Evolutionary conservation across 441 rosid species (phyloP).

Genomic region (Macaranga tanarius): DNA sequence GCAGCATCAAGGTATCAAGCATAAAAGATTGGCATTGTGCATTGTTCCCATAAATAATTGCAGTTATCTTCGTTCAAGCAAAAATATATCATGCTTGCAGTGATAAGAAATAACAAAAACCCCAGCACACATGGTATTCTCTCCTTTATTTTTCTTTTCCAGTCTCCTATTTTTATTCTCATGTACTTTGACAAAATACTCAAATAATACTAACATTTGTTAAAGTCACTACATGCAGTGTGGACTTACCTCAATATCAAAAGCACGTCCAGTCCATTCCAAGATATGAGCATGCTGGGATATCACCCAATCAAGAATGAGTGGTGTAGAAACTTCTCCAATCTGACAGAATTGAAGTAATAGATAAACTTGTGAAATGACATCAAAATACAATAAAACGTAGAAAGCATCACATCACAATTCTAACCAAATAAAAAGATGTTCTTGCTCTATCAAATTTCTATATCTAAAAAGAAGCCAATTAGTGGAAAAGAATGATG

Average conservation of each 20-base stretch:
- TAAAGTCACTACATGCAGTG: background rate
- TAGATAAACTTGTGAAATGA: conserved; percentile 13
- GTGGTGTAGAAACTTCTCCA: conserved; percentile 64
- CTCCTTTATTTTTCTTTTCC: background rate
- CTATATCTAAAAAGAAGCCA: background rate
- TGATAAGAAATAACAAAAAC: background rate
- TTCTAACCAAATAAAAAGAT: background rate
- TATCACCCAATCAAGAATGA: conserved; percentile 97
- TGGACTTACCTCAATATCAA: conserved; percentile 84
- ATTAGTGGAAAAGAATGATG: background rate
- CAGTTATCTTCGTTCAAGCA: background rate
- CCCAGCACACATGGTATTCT: background rate
- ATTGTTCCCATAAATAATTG: conserved; percentile 6
- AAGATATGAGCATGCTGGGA: conserved; percentile 85
- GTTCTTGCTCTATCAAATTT: background rate
- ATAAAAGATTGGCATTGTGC: background rate
- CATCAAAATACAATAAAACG: conserved; percentile 16
- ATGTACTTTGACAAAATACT: background rate
- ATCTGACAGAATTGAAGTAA: conserved; percentile 49
- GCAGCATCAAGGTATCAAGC: background rate
- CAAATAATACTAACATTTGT: background rate
- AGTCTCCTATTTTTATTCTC: background rate
- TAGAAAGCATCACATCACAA: conserved; percentile 1
- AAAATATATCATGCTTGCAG: background rate
- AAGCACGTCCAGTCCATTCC: conserved; percentile 96